These are phyloP conservation scores for Fusarium longipes DNA, from an alignment of 2,329 filamentous ascomycete species.

Conservation along the genomic window DNA sequence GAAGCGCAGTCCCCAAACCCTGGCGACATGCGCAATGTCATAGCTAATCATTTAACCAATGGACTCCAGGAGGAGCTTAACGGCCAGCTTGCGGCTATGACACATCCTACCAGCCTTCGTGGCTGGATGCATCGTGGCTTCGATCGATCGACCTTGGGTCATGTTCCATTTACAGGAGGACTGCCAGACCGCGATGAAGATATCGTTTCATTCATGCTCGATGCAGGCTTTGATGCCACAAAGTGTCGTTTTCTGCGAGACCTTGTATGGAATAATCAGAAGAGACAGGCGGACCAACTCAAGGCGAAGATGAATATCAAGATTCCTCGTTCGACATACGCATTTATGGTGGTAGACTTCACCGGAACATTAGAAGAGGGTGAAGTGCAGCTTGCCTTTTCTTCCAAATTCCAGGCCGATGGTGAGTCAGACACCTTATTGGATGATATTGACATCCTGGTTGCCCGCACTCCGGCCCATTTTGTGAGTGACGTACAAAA, in stretches of 20 bases:
- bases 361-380: constrained; percentile 67
- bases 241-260: constrained; percentile 62
- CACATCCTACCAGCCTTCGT: constrained; percentile 61
- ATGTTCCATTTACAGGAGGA: constrained; percentile 60
- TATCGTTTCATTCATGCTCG: constrained; percentile 64
- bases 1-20: constrained; percentile 66
- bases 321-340: constrained; percentile 69
- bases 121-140: constrained; percentile 63
- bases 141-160: constrained; percentile 54
- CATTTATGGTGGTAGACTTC: constrained; percentile 78
- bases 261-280: constrained; percentile 59
- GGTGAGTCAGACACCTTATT: constrained; percentile 66
- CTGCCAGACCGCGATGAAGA: constrained; percentile 64
- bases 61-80: constrained; percentile 65
- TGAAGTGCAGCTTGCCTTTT: constrained; percentile 77
- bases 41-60: constrained; percentile 62
- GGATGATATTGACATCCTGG: constrained; percentile 69
- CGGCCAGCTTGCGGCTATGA: constrained; percentile 62
- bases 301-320: constrained; percentile 68
- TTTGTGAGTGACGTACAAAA: constrained; percentile 79
- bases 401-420: constrained; percentile 68
- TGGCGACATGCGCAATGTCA: constrained; percentile 56
- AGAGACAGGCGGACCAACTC: constrained; percentile 64
- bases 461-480: constrained; percentile 76
- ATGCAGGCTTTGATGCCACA: constrained; percentile 68